Conservation (phyloP, 768 basidiomycete genomes). For the Gymnopilus dilepis region DNA sequence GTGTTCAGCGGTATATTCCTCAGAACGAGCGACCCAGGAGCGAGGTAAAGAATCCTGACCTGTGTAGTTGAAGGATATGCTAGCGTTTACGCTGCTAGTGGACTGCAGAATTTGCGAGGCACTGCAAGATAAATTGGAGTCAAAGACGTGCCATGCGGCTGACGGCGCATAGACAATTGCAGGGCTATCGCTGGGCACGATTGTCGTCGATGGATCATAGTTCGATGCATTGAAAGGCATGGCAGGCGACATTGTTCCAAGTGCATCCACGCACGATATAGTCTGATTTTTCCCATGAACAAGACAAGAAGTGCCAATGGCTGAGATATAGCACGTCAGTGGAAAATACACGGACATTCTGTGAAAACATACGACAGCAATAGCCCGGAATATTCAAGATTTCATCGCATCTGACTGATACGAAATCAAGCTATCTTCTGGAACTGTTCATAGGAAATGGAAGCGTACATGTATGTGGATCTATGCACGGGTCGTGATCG, state of each 20-base stretch:
- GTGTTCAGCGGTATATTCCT: not conserved
- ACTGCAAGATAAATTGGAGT: not conserved
- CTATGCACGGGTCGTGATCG: not conserved
- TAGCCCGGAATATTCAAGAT: not conserved
- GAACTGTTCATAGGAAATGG: not conserved
- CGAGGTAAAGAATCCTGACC: not conserved
- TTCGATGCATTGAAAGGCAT: not conserved
- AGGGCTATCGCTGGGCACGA: not conserved
- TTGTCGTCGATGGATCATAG: not conserved
- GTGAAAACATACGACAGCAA: not conserved
- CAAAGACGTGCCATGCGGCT: not conserved
- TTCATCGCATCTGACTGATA: not conserved
- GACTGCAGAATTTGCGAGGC: not conserved
- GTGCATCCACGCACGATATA: not conserved
- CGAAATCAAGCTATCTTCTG: not conserved
- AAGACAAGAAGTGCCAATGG: not conserved
- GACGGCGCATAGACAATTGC: not conserved
- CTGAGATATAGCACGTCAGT: not conserved
- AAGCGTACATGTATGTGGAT: not conserved
- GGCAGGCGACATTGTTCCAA: not conserved
- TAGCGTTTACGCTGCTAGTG: not conserved
- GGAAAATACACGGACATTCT: not conserved
- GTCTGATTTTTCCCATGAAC: not conserved
- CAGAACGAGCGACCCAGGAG: too few species aligned
- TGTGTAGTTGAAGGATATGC: not conserved